Percentiles rank a stretch among this genome's conserved stretches.
phyloP scores from a whole-genome alignment of 2,329 filamentous ascomycete genomes.

The Byssochlamys sp. region DNA sequence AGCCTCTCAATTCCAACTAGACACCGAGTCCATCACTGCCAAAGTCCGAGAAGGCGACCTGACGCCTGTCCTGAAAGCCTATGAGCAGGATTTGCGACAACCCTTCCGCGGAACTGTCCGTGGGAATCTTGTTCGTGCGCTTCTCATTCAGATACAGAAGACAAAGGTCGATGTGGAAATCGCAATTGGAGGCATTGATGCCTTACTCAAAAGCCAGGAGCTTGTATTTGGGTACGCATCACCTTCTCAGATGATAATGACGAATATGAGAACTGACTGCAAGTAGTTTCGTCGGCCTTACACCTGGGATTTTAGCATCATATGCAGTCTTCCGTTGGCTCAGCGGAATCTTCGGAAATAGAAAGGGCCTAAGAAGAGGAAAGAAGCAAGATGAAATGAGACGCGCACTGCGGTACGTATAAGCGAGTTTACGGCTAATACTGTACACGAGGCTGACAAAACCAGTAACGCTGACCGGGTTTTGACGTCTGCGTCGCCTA shows the following conservation, averaged over 20 bases:
- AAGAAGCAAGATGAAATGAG: slow-evolving; percentile 61
- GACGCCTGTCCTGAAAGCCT: slow-evolving; percentile 80
- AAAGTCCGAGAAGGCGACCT: slow-evolving; percentile 87
- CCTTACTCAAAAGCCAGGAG: slow-evolving; percentile 88
- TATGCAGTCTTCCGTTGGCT: slow-evolving; percentile 67
- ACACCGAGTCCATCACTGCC: slow-evolving; percentile 63
- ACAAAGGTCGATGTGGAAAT: slow-evolving; percentile 97
- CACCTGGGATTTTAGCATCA: slow-evolving; percentile 81
- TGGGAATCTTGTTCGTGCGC: slow-evolving; percentile 77
- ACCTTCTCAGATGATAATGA: not conserved
- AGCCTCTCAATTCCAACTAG: slow-evolving; percentile 52
- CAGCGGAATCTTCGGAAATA: slow-evolving; percentile 57
- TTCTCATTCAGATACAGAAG: slow-evolving; percentile 95
- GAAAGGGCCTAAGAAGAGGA: slow-evolving; percentile 57
- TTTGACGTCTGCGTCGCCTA: slow-evolving; percentile 57
- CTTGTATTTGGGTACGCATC: slow-evolving; percentile 65
- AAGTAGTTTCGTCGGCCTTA: slow-evolving; percentile 74
- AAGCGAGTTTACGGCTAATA: not conserved
- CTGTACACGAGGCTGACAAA: not conserved
- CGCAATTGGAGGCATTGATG: slow-evolving; percentile 89
- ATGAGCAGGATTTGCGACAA: slow-evolving; percentile 74
- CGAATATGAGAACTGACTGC: slow-evolving; percentile 7
- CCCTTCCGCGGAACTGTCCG: slow-evolving; percentile 74
- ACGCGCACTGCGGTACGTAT: slow-evolving; percentile 57
- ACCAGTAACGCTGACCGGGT: slow-evolving; percentile 71